phyloP scores from a whole-genome alignment of 2,329 filamentous ascomycete species.

The Trichoderma sp. region DNA sequence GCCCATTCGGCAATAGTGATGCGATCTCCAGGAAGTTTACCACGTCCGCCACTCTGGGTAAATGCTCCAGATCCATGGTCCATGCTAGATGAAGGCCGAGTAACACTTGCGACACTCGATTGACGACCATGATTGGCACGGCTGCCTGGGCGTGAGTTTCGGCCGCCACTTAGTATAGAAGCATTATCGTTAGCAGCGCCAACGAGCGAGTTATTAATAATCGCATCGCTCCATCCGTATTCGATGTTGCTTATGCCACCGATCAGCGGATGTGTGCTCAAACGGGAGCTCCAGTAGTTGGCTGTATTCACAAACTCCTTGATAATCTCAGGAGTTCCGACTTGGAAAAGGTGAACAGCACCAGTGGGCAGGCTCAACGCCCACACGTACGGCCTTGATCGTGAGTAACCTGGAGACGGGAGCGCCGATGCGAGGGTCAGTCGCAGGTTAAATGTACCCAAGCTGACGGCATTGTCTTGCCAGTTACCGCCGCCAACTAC shows the following conservation, averaged over 20 bases:
- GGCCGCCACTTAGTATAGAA: constrained; percentile 37
- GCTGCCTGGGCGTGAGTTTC: constrained; percentile 53
- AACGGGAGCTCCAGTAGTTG: constrained; percentile 95
- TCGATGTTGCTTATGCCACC: constrained; percentile 96
- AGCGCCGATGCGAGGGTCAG: constrained; percentile 91
- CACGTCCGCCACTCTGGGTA: constrained; percentile 50
- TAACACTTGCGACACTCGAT: constrained; percentile 53
- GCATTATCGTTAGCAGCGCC: constrained; percentile 52
- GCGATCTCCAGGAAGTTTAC: constrained; percentile 79
- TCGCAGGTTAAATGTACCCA: constrained; percentile 83
- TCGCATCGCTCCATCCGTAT: constrained; percentile 89
- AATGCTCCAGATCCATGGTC: constrained; percentile 60
- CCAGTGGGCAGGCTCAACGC: constrained; percentile 88
- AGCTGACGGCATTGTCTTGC: constrained; percentile 91
- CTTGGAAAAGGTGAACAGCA: constrained; percentile 97
- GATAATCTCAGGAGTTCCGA: constrained; percentile 91
- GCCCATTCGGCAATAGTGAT: constrained; percentile 85
- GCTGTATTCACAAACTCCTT: constrained; percentile 91
- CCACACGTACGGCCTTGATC: constrained; percentile 88
- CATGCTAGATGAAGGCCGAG: constrained; percentile 59
- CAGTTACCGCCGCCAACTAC: constrained; percentile 95
- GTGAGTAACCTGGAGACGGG: constrained; percentile 89
- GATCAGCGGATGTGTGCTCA: constrained; percentile 89
- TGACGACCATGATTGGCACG: constrained; percentile 45
- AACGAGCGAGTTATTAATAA: constrained; percentile 66